Conservation (phyloP, 139 green algal species). For the Ulvella scutata region DNA sequence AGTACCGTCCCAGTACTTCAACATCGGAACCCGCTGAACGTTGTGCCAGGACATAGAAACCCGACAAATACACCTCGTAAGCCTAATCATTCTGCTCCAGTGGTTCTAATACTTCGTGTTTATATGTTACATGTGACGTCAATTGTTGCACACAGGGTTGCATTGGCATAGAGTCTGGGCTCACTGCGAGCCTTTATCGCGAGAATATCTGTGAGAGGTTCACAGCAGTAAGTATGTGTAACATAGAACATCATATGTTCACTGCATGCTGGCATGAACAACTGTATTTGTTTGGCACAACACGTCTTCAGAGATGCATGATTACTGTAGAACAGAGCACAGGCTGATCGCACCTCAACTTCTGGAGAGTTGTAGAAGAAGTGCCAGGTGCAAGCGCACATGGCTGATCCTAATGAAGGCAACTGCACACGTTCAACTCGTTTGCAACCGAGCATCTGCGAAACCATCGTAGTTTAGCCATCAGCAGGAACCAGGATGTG, state of each 20-base stretch:
- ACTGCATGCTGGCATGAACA: background rate
- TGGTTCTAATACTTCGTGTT: background rate
- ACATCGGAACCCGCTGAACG: background rate
- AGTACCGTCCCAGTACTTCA: background rate
- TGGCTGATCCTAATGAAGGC: conserved; percentile 54
- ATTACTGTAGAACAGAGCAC: background rate
- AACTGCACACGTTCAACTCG: conserved; percentile 16
- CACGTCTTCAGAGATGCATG: background rate
- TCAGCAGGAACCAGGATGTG: too few relatives aligned
- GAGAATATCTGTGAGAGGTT: too few relatives aligned
- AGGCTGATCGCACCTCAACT: conserved; percentile 18
- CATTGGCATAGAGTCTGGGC: background rate
- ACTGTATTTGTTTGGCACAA: background rate
- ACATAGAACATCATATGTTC: background rate
- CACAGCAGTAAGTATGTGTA: background rate
- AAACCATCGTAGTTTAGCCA: too few relatives aligned
- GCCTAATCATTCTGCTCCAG: background rate
- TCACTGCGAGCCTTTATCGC: too few relatives aligned
- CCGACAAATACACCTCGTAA: background rate
- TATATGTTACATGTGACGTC: too few relatives aligned
- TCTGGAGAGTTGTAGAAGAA: conserved; percentile 77
- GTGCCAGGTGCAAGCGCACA: conserved; percentile 82
- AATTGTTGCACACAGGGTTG: too few relatives aligned
- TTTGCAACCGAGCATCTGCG: background rate
- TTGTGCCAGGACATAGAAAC: conserved; percentile 4